These are phyloP conservation scores for Scheffersomyces illinoinensis DNA, from an alignment of 1,139 yeast species.

Conservation along the genomic window DNA sequence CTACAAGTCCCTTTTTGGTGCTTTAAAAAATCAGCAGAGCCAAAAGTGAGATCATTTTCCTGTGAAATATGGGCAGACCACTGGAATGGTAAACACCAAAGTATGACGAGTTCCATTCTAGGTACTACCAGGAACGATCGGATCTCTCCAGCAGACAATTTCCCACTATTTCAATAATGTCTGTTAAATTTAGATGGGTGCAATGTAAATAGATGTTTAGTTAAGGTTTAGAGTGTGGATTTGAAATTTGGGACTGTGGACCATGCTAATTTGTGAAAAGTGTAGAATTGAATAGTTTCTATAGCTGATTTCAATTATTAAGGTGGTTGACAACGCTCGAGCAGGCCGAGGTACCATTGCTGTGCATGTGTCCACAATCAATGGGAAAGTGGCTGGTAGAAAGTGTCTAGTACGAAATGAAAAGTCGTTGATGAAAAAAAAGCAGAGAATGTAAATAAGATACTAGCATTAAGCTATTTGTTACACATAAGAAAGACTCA, in stretches of 20 bases:
- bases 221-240: background rate
- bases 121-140: background rate
- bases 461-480: background rate
- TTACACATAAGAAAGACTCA: too few species aligned
- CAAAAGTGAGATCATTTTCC: background rate
- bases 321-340: background rate
- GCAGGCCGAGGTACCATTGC: background rate
- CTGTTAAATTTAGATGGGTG: background rate
- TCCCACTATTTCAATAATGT: background rate
- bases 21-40: background rate
- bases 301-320: too few species aligned
- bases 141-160: background rate
- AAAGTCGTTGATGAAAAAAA: background rate
- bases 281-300: background rate
- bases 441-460: background rate
- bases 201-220: background rate
- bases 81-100: background rate
- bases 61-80: background rate
- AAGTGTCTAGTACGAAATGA: background rate
- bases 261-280: background rate
- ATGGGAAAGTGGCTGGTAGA: too few species aligned
- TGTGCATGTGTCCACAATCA: background rate
- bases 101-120: background rate
- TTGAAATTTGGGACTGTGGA: background rate
- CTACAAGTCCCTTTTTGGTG: background rate